Evolutionary conservation across 2,329 filamentous ascomycete species (phyloP).

Genomic region (Colletotrichum neosansevieriae): DNA sequence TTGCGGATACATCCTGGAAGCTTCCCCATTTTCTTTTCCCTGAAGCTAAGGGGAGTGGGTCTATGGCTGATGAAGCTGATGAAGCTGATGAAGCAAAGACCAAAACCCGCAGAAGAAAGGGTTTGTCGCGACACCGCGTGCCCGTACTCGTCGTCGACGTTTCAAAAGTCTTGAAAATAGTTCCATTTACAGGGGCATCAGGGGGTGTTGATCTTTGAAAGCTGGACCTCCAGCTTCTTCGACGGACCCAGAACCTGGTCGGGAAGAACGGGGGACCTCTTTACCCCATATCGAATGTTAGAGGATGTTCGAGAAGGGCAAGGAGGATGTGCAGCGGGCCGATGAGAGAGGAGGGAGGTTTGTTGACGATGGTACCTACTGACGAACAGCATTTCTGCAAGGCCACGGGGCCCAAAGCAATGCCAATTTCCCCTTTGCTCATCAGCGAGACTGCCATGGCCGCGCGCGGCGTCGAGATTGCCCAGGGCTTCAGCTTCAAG

Average conservation of each 20-base stretch:
- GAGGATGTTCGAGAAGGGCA: conserved; percentile 27
- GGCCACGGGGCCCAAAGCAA: neutral
- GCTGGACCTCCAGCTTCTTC: neutral
- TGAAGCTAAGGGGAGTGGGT: neutral
- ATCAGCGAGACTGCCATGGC: neutral
- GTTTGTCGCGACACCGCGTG: neutral
- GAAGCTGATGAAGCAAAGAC: neutral
- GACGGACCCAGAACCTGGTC: conserved; percentile 7
- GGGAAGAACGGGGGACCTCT: conserved; percentile 3
- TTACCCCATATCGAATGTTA: conserved; percentile 2
- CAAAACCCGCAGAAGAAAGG: neutral
- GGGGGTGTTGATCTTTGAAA: conserved; percentile 1
- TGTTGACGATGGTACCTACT: neutral
- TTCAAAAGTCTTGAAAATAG: conserved; percentile 31
- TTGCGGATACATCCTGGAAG: conserved; percentile 15
- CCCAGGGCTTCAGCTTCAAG: conserved; percentile 2
- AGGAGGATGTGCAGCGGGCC: neutral
- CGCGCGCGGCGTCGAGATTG: too few species aligned
- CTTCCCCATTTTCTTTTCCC: neutral
- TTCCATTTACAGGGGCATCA: neutral
- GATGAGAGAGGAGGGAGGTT: too few species aligned
- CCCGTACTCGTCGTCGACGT: conserved; percentile 12
- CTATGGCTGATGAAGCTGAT: neutral
- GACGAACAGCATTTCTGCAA: neutral
- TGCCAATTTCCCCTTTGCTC: neutral